Percentiles rank a stretch among this genome's conserved stretches.
phyloP scores from a whole-genome alignment of 371 early-diverging fungal species.

The Rhizopus stolonifer region DNA sequence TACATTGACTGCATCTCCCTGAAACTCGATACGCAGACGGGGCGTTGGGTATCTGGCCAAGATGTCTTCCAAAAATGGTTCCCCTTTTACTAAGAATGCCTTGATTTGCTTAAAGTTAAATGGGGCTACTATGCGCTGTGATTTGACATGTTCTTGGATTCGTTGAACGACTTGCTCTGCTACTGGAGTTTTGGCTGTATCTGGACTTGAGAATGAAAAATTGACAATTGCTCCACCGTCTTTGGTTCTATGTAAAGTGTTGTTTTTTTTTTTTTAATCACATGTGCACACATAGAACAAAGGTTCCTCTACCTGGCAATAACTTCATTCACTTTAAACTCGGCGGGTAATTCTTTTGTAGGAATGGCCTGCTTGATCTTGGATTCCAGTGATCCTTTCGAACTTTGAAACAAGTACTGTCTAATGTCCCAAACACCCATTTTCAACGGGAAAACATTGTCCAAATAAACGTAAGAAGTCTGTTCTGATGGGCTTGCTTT shows the following conservation, averaged over 20 bases:
- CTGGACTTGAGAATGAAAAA: constrained; percentile 35
- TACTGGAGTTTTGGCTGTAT: constrained; percentile 19
- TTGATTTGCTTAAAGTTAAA: constrained; percentile 63
- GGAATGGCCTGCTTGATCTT: constrained; percentile 32
- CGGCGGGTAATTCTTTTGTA: constrained; percentile 25
- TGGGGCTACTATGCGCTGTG: constrained; percentile 50
- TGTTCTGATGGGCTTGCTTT: constrained; percentile 17
- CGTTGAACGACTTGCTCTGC: constrained; percentile 36
- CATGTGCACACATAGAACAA: neutral
- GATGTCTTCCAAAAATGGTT: constrained; percentile 90
- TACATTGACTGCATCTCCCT: constrained; percentile 54
- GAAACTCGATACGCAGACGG: constrained; percentile 71
- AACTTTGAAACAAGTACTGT: constrained; percentile 35
- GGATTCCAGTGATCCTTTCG: constrained; percentile 30
- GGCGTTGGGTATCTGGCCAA: constrained; percentile 70
- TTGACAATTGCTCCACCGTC: constrained; percentile 51
- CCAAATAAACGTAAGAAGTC: constrained; percentile 40
- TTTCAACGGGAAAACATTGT: constrained; percentile 46
- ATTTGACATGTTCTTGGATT: constrained; percentile 36
- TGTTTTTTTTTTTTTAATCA: neutral
- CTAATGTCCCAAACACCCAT: constrained; percentile 42
- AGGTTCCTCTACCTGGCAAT: constrained; percentile 47
- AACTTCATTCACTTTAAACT: constrained; percentile 33
- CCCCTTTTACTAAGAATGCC: constrained; percentile 70
- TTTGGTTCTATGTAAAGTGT: constrained; percentile 31